phyloP scores from a whole-genome alignment of 1,284 basidiomycete species.

The Leccinum griseonigrum region DNA sequence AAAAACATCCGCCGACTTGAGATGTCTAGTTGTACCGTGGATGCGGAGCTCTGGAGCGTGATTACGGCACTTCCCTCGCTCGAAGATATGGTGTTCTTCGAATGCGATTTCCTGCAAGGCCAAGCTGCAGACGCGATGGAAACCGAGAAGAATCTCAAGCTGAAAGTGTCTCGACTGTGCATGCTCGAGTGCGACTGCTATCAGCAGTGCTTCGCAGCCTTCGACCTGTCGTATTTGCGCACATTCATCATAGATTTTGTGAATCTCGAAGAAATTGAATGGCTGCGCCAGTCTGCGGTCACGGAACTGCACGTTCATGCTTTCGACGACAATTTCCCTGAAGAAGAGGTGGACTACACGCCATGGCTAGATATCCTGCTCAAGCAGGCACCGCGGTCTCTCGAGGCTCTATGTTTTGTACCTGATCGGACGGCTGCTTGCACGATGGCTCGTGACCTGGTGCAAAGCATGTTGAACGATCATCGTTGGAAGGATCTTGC shows the following conservation, averaged over 20 bases:
- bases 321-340: background rate
- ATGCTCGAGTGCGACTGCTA: background rate
- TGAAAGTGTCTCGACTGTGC: background rate
- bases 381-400: background rate
- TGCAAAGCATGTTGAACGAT: background rate
- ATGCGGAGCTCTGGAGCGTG: background rate
- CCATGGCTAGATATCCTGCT: background rate
- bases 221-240: background rate
- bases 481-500: background rate
- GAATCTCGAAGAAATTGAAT: background rate
- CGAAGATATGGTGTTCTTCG: background rate
- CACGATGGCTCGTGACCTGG: background rate
- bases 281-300: background rate
- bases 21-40: fast-evolving
- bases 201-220: background rate
- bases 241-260: background rate
- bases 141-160: background rate
- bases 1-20: background rate
- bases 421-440: background rate
- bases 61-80: background rate
- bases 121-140: background rate
- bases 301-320: background rate
- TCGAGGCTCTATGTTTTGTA: background rate
- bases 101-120: background rate
- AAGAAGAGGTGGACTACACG: background rate